Evolutionary conservation across 345 rosid species (phyloP).

Genomic region (Pelargonium nanum): DNA sequence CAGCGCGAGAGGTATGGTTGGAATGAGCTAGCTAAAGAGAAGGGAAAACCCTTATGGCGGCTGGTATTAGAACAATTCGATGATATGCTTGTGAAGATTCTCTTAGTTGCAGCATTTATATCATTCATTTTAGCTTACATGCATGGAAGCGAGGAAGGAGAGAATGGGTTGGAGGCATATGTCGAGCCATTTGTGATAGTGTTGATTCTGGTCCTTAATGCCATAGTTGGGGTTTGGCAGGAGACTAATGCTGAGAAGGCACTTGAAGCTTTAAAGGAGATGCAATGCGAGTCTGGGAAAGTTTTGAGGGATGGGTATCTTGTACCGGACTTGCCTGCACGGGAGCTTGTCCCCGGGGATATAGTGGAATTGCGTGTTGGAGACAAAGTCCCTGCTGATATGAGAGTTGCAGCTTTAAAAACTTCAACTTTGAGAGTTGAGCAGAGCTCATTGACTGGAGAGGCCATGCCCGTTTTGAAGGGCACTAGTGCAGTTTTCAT

Average conservation of each 20-base stretch:
- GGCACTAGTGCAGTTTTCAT: constrained; percentile 34
- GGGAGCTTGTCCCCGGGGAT: constrained; percentile 85
- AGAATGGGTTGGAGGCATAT: constrained; percentile 56
- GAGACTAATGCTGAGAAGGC: constrained; percentile 90
- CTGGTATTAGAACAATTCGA: constrained; percentile 74
- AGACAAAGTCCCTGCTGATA: constrained; percentile 86
- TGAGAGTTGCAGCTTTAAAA: constrained; percentile 59
- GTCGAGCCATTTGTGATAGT: constrained; percentile 86
- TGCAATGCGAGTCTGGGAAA: constrained; percentile 77
- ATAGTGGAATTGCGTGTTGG: constrained; percentile 77
- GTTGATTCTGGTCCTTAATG: constrained; percentile 64
- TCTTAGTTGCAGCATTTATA: constrained; percentile 72
- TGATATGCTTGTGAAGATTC: constrained; percentile 83
- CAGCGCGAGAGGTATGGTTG: constrained; percentile 54
- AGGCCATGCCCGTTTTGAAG: constrained; percentile 87
- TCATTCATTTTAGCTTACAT: constrained; percentile 72
- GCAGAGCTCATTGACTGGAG: constrained; percentile 89
- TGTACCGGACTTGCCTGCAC: constrained; percentile 63
- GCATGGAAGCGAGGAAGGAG: constrained; percentile 39
- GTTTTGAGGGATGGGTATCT: constrained; percentile 62
- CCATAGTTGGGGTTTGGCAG: constrained; percentile 94
- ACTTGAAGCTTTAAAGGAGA: constrained; percentile 82
- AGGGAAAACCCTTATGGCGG: constrained; percentile 79
- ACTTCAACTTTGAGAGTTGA: constrained; percentile 76
- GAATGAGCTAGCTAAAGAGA: constrained; percentile 82